Percentiles rank a stretch among this genome's conserved stretches.
Evolutionary conservation across 2,329 filamentous ascomycete species (phyloP).

Genomic region (Arthrobotrys musiformis): DNA sequence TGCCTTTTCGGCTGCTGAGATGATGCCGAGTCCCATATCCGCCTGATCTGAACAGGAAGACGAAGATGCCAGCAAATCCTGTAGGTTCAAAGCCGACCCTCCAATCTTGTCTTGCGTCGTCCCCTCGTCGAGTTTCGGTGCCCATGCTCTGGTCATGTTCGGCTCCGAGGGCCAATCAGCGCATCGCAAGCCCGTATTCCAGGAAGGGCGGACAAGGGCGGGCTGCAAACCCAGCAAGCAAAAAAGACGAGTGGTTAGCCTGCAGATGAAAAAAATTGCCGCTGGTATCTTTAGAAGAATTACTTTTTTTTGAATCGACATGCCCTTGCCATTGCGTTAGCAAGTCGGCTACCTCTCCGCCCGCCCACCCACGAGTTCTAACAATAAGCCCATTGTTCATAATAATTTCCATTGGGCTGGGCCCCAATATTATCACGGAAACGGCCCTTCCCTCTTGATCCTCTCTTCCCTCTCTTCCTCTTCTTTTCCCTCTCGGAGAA

Average conservation of each 20-base stretch:
- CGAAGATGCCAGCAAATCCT: slow-evolving; percentile 38
- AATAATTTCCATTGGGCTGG: slow-evolving; percentile 52
- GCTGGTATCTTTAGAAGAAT: slow-evolving; percentile 39
- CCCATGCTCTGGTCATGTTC: slow-evolving; percentile 48
- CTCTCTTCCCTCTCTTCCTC: slow-evolving; percentile 28
- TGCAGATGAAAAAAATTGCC: slow-evolving; percentile 54
- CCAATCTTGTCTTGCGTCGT: slow-evolving; percentile 51
- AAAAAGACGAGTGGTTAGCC: slow-evolving; percentile 43
- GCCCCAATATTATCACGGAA: slow-evolving; percentile 37
- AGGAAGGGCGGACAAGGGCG: slow-evolving; percentile 40
- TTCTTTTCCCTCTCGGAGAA: slow-evolving; percentile 42
- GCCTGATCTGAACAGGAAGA: slow-evolving; percentile 34
- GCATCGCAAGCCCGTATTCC: slow-evolving; percentile 36
- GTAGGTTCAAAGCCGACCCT: slow-evolving; percentile 45
- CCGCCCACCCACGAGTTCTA: slow-evolving; percentile 54
- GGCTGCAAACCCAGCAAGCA: slow-evolving; percentile 45
- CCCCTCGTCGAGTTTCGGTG: slow-evolving; percentile 46
- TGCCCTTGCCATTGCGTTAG: slow-evolving; percentile 55
- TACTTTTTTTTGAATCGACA: slow-evolving; percentile 40
- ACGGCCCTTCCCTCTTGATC: slow-evolving; percentile 43
- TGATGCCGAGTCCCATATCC: slow-evolving; percentile 18
- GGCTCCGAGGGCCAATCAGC: slow-evolving; percentile 52
- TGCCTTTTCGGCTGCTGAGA: slow-evolving; percentile 4
- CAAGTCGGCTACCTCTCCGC: slow-evolving; percentile 54
- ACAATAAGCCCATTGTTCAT: slow-evolving; percentile 53